phyloP scores from a whole-genome alignment of 1,284 basidiomycete genomes.

The Cutaneotrichosporon cutaneum region DNA sequence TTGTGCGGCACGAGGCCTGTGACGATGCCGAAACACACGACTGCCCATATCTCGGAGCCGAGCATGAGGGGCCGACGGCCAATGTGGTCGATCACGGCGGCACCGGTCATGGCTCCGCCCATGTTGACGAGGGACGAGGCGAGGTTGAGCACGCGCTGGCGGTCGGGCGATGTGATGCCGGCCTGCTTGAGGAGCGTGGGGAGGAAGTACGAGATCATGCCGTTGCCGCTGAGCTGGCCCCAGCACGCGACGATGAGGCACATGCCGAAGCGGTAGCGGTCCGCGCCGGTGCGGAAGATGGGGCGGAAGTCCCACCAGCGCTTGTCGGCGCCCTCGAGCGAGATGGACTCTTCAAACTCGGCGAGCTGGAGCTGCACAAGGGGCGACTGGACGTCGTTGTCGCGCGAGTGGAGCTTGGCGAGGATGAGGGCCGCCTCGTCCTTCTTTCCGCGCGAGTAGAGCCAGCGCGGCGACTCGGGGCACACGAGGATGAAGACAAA shows the following conservation, averaged over 20 bases:
- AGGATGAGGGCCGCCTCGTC: conserved; percentile 27
- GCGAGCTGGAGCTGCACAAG: conserved; percentile 59
- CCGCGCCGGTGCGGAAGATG: conserved; percentile 56
- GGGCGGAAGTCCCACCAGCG: conserved; percentile 61
- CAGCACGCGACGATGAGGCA: conserved; percentile 53
- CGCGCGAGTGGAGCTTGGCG: conserved; percentile 55
- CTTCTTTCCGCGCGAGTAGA: conserved; percentile 27
- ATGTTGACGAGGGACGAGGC: conserved; percentile 34
- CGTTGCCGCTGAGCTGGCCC: conserved; percentile 40
- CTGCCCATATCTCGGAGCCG: conserved; percentile 27
- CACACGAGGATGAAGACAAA: conserved; percentile 54
- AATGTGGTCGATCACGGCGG: conserved; percentile 30
- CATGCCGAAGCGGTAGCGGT: conserved; percentile 58
- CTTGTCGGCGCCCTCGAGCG: conserved; percentile 35
- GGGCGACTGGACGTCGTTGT: conserved; percentile 57
- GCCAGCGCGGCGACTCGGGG: conserved; percentile 57
- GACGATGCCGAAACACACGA: conserved; percentile 31
- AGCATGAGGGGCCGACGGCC: conserved; percentile 40
- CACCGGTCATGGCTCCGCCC: conserved; percentile 35
- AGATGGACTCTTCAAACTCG: conserved; percentile 59
- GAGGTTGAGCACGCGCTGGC: conserved; percentile 35
- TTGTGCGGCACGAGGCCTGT: conserved; percentile 31
- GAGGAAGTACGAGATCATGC: conserved; percentile 51
- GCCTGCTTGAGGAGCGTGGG: conserved; percentile 32
- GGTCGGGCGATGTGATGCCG: conserved; percentile 31